Conservation (phyloP, 2,329 filamentous ascomycete species). For the Scorias spongiosa region DNA sequence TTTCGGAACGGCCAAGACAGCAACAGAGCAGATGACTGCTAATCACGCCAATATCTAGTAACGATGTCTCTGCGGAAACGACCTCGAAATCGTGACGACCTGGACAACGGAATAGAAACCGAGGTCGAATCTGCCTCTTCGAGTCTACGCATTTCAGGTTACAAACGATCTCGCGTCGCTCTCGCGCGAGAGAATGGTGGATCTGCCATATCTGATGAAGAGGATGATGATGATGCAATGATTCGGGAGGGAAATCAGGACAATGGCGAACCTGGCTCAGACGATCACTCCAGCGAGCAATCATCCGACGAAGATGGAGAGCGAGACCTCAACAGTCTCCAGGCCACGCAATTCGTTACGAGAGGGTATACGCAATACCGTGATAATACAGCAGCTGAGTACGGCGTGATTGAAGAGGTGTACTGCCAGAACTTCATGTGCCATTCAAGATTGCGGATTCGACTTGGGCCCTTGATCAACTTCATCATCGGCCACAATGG, state of each 20-base stretch:
- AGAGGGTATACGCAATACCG: conserved; percentile 11
- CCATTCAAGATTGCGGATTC: conserved; percentile 64
- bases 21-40: too few relatives aligned
- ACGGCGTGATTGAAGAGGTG: conserved; percentile 77
- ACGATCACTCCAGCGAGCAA: conserved; percentile 2
- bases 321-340: conserved; percentile 13
- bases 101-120: conserved; percentile 9
- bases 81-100: conserved; percentile 7
- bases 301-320: conserved; percentile 13
- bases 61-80: conserved; percentile 14
- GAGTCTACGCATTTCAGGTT: conserved; percentile 12
- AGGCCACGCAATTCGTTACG: conserved; percentile 17
- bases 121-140: conserved; percentile 16
- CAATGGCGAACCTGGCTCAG: conserved; percentile 1
- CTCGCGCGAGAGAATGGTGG: conserved; percentile 15
- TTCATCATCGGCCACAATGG: conserved; percentile 97
- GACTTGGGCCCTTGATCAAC: conserved; percentile 88
- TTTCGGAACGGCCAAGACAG: too few relatives aligned
- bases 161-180: conserved; percentile 16
- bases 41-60: too few relatives aligned
- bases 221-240: conserved; percentile 7
- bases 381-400: conserved; percentile 62
- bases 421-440: conserved; percentile 95
- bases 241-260: conserved; percentile 3
- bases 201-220: conserved; percentile 16